A percentile compares a stretch with the other conserved stretches of the same genome.
Evolutionary conservation across 1,284 basidiomycete species (phyloP).

Genomic region (Trametes versicolor): DNA sequence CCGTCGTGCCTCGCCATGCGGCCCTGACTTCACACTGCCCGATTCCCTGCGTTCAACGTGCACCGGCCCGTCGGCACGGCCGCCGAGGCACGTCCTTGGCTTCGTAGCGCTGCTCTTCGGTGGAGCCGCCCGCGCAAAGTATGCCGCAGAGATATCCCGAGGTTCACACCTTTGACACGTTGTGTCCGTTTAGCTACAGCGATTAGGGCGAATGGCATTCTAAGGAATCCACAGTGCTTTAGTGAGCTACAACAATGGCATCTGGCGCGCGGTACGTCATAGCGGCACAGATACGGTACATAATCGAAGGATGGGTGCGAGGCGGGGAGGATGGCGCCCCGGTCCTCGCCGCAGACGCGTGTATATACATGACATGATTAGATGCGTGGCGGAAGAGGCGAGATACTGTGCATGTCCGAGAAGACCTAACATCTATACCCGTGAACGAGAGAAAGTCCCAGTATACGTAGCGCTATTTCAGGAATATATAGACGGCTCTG

Average conservation of each 20-base stretch:
- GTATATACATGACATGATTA: background rate
- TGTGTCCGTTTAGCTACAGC: slow-evolving; percentile 24
- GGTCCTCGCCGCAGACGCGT: background rate
- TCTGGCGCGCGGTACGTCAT: slow-evolving; percentile 13
- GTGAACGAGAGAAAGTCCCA: slow-evolving; percentile 1
- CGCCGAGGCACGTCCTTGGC: background rate
- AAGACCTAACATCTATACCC: slow-evolving; percentile 2
- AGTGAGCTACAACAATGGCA: background rate
- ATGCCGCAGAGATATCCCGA: slow-evolving; percentile 4
- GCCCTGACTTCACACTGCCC: background rate
- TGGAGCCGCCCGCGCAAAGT: background rate
- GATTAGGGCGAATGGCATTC: slow-evolving; percentile 1
- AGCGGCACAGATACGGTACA: background rate
- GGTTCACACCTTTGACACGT: slow-evolving; percentile 17
- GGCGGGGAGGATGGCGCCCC: no score
- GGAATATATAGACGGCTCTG: background rate
- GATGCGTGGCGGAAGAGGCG: background rate
- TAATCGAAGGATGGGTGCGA: background rate
- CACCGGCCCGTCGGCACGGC: background rate
- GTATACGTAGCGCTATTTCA: slow-evolving; percentile 8
- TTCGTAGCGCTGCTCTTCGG: background rate
- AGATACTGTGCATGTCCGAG: background rate
- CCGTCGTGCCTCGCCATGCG: slow-evolving; percentile 18
- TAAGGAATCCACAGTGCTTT: background rate
- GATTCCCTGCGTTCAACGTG: slow-evolving; percentile 1